These are phyloP conservation scores for Ustilago nuda DNA, from an alignment of 1,284 basidiomycete species.

Conservation along the genomic window DNA sequence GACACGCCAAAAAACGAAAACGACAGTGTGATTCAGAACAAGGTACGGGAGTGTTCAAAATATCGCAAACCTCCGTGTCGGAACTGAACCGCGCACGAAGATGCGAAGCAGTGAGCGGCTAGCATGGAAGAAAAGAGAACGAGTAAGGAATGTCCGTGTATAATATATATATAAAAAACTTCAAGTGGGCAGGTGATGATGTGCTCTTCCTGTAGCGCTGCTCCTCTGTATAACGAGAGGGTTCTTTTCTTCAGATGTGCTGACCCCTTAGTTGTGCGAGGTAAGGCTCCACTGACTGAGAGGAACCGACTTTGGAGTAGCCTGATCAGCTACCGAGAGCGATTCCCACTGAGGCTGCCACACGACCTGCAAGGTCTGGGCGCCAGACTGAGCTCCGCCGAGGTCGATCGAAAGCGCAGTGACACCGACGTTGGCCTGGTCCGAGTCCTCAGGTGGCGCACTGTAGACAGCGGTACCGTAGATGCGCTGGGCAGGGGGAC, in stretches of 20 bases:
- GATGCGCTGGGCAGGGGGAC: slow-evolving; percentile 66
- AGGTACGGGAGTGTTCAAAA: slow-evolving; percentile 12
- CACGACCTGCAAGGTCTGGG: slow-evolving; percentile 72
- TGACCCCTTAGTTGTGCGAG: slow-evolving; percentile 55
- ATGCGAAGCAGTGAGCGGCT: neutral
- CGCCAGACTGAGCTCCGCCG: slow-evolving; percentile 31
- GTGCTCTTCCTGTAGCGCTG: slow-evolving; percentile 1
- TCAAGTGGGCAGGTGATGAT: slow-evolving; percentile 1
- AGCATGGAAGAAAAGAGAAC: neutral
- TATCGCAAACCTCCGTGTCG: neutral
- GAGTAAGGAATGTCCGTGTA: slow-evolving; percentile 21
- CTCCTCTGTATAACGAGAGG: neutral
- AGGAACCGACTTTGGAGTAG: slow-evolving; percentile 59
- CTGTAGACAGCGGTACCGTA: slow-evolving; percentile 76
- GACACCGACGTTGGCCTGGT: slow-evolving; percentile 82
- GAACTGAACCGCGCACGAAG: neutral
- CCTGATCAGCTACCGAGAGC: slow-evolving; percentile 50
- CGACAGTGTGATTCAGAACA: slow-evolving; percentile 10
- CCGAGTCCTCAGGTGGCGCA: slow-evolving; percentile 72
- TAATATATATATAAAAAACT: neutral
- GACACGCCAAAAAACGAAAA: neutral
- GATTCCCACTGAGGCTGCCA: slow-evolving; percentile 68
- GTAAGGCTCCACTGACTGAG: slow-evolving; percentile 64
- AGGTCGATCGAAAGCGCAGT: slow-evolving; percentile 83
- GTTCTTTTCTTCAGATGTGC: neutral